phyloP scores from a whole-genome alignment of 495 filamentous ascomycete genomes.

The Oleoguttula mirabilis region DNA sequence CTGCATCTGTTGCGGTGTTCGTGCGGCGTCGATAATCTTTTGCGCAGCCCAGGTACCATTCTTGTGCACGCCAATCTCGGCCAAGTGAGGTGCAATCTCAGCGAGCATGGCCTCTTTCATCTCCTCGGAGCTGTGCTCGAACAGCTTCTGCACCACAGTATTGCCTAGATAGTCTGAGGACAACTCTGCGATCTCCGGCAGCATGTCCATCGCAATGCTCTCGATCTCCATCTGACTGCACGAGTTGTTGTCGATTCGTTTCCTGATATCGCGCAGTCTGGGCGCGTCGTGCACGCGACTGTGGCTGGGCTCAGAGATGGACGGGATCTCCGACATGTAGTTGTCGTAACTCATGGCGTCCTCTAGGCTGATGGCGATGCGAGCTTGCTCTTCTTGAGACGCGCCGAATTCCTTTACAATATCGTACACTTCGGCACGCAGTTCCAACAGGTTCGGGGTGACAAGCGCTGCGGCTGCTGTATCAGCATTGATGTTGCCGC shows the following conservation, averaged over 20 bases:
- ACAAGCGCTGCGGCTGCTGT: slow-evolving; percentile 35
- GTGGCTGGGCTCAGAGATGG: slow-evolving; percentile 78
- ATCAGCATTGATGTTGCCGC: slow-evolving; percentile 31
- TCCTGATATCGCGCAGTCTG: slow-evolving; percentile 88
- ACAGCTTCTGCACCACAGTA: slow-evolving; percentile 97
- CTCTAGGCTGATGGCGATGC: slow-evolving; percentile 63
- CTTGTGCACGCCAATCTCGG: slow-evolving; percentile 96
- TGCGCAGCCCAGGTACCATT: slow-evolving; percentile 98
- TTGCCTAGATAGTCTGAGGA: slow-evolving; percentile 94
- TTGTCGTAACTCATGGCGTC: slow-evolving; percentile 58
- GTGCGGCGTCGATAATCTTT: slow-evolving; percentile 95
- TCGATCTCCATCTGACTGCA: slow-evolving; percentile 81
- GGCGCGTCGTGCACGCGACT: slow-evolving; percentile 89
- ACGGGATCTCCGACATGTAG: slow-evolving; percentile 75
- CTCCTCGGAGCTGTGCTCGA: slow-evolving; percentile 84
- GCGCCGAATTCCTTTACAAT: slow-evolving; percentile 89
- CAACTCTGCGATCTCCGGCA: slow-evolving; percentile 90
- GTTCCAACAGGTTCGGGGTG: slow-evolving; percentile 57
- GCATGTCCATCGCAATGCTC: slow-evolving; percentile 79
- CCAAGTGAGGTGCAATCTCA: slow-evolving; percentile 80
- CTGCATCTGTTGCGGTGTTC: slow-evolving; percentile 69
- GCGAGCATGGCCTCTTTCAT: slow-evolving; percentile 83
- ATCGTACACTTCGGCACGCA: slow-evolving; percentile 67
- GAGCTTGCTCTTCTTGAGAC: slow-evolving; percentile 59
- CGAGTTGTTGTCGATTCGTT: slow-evolving; percentile 90